Evolutionary conservation across 2,329 filamentous ascomycete genomes (phyloP), one percentile per base, ranked within the genome.

Genomic region (Hymenoscyphus linearis): DNA sequence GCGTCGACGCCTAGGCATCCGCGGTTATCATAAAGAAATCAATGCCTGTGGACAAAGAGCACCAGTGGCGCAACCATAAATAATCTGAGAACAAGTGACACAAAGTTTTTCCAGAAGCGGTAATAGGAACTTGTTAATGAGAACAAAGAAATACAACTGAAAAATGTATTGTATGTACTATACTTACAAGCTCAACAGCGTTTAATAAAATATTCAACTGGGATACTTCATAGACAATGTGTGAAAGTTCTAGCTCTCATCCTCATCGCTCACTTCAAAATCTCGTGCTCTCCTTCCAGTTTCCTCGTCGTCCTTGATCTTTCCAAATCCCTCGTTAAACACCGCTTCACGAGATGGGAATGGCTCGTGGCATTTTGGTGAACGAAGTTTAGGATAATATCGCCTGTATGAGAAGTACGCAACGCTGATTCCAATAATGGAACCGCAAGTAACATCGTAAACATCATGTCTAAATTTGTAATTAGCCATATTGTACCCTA

Each of bases 381-480:
- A 82, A 10, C 77, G 76, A 60, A 88, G 72, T 34, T 75, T 73
- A 6, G 85, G 85, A 79, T 83, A 88, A 70, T 87, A 86, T 65
- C 85, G 75, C 63, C 85, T 76, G 69, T 89, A 89, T 65, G 83
- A 87, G 79, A 85, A 88, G 69, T 85, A 85, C 2, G 85, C 82
- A 34, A 88, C 75, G 3, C 75, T 72, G 71, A 82, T 82, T 3
- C 87, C 87, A 14, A 90, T 75, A 27, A 82, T 71, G 0, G 82
- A 82, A 0, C 87, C 87, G 5, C 82, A 79, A 57, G 79, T 82
- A 13, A 90, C 86, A 69, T 90, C 87, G 64, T 86, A 88, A 2
- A 88, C 86, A 65, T 90, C 86, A 67, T 90, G 87, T 10, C 72
- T 73, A 18, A 5, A 31, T 35, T 6, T 2, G 2, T 7, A 9